Evolutionary conservation across 352 stramenopile genomes (phyloP), one percentile per base, ranked within the genome.

Genomic region (Globisporangium uncinulatum): DNA sequence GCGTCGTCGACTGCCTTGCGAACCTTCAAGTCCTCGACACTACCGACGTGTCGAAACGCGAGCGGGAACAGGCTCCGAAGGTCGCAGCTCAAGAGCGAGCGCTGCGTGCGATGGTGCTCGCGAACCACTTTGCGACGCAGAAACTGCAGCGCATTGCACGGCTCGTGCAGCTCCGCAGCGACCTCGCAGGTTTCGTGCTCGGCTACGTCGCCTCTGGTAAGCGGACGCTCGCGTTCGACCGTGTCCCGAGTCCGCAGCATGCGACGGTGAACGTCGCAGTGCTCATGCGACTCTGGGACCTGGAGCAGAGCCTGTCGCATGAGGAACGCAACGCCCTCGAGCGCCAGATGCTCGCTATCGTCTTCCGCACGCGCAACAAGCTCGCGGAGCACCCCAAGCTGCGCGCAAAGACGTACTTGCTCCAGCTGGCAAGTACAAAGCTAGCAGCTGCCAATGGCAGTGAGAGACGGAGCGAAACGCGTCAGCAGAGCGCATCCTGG

Each of bases 41-140:
- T 2, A 39, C 45, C 1, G 80, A 94, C 41, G 58, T 94, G 15
- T 69, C 72, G 43, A 74, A 76, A n/a, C 43, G 43, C 43, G 84
- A 94, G 50, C 61, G 70, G 0, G 72, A 85, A 11, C 17, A 75
- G 15, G 78, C 78, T 3, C 49, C 69, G n/a, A 46, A 63, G 4
- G 62, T 89, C n/a, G 74, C 69, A 19, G 74, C 77, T 0, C 73
- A 90, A 19, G 82, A 92, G 53, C 57, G 71, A 6, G 76, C 69
- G 6, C 54, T 86, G 31, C 66, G 82, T 6, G 43, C 45, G 11
- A 74, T 86, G 61, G 62, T 89, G 14, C 54, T 76, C 8, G 65
- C 69, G 32, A 91, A 92, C 54, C 84, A 94, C 65, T 71, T 83
- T 46, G 69, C 74, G 9, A 90, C 89, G 29, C 70, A 87, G 49